Percentiles rank a stretch among this genome's conserved stretches.
Conservation (phyloP, 495 filamentous ascomycete species). For the Sordaria brevicollis region DNA sequence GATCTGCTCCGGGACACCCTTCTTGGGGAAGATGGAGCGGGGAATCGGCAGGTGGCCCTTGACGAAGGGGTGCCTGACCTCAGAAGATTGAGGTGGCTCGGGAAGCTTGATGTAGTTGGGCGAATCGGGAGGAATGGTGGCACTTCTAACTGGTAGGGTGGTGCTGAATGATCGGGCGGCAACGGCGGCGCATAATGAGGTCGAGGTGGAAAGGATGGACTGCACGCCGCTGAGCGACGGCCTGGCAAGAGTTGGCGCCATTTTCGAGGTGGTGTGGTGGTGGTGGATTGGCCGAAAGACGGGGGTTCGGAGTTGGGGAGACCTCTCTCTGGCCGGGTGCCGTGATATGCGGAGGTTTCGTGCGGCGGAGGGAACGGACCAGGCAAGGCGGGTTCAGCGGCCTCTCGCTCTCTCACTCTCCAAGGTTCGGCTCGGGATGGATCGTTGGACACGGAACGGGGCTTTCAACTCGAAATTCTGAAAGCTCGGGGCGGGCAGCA, state of each 20-base stretch:
- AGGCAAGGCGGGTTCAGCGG: background rate
- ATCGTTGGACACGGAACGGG: background rate
- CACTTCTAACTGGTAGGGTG: background rate
- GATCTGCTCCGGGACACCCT: constrained; percentile 24
- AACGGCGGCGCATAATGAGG: constrained; percentile 41
- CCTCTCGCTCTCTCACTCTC: background rate
- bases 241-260: constrained; percentile 7
- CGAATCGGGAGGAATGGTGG: constrained; percentile 32
- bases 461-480: constrained; percentile 17
- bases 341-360: background rate
- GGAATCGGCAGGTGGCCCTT: constrained; percentile 36
- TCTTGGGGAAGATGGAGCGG: constrained; percentile 30
- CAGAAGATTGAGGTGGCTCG: constrained; percentile 32
- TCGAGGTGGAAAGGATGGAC: constrained; percentile 31
- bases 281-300: constrained; percentile 4
- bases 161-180: constrained; percentile 8
- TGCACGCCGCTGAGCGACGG: constrained; percentile 15
- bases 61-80: constrained; percentile 22
- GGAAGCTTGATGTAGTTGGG: constrained; percentile 36
- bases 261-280: constrained; percentile 5
- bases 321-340: background rate
- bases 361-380: background rate
- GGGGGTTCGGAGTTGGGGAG: background rate
- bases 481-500: constrained; percentile 4
- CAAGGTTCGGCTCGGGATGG: background rate